A percentile compares a stretch with the other conserved stretches of the same genome.
Evolutionary conservation across 2,329 filamentous ascomycete species (phyloP).

Genomic region (Ophiostoma perfectum): DNA sequence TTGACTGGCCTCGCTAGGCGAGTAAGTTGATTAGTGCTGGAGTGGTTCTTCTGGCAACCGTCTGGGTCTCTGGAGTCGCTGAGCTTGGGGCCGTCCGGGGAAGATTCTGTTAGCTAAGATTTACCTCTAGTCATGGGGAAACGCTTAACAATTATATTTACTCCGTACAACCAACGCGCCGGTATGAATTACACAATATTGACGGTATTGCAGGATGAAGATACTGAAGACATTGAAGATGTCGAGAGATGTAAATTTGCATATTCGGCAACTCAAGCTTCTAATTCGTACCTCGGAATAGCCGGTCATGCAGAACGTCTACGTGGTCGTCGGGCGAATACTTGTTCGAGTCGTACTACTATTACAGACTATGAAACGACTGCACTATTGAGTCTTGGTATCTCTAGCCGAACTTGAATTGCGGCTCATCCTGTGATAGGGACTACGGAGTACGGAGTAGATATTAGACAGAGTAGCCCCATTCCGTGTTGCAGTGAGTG

Average conservation of each 20-base stretch:
- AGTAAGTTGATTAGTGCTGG: neutral
- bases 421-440: neutral
- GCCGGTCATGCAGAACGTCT: neutral
- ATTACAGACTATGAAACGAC: neutral
- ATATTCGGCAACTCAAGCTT: too few relatives aligned
- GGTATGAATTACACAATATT: neutral
- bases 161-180: too few relatives aligned
- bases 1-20: neutral
- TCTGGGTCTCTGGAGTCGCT: neutral
- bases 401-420: neutral
- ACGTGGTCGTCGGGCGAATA: neutral
- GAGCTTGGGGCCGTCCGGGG: neutral
- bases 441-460: too few relatives aligned
- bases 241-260: too few relatives aligned
- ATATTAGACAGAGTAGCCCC: too few relatives aligned
- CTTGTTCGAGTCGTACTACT: neutral
- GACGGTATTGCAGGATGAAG: neutral
- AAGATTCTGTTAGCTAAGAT: conserved; percentile 10
- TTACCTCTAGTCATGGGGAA: neutral
- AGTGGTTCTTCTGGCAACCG: neutral
- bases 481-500: neutral
- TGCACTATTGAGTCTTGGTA: neutral
- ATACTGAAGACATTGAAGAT: too few relatives aligned
- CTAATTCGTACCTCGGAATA: neutral
- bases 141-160: neutral